Conservation (phyloP, 306 rosid species). For the Prinsepia uniflora region DNA sequence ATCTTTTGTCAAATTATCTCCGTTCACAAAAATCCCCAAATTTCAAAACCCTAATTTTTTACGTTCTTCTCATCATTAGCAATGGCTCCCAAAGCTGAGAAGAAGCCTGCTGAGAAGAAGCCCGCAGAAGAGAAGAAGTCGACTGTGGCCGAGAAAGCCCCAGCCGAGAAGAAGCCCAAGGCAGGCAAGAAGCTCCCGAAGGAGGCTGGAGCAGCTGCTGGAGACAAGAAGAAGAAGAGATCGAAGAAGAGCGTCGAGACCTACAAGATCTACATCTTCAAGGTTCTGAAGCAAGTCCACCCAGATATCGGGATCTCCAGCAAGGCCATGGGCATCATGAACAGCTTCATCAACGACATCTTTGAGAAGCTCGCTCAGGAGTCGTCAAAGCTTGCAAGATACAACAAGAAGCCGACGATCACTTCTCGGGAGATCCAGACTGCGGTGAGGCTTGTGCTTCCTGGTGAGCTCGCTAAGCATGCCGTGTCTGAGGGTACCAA, state of each 20-base stretch:
- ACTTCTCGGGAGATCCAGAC: conserved; percentile 78
- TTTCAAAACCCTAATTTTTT: neutral
- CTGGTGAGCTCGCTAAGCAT: conserved; percentile 70
- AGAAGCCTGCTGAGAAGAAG: conserved; percentile 51
- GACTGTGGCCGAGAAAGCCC: conserved; percentile 55
- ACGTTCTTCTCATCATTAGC: no score
- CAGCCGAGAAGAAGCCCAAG: conserved; percentile 73
- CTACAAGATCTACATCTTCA: conserved; percentile 77
- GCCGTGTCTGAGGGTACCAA: conserved; percentile 75
- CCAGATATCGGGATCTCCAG: conserved; percentile 70
- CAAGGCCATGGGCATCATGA: conserved; percentile 80
- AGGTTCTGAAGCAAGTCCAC: conserved; percentile 70
- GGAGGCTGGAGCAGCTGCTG: conserved; percentile 47
- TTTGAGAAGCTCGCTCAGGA: conserved; percentile 79
- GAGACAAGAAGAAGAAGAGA: conserved; percentile 76
- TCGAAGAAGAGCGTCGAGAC: conserved; percentile 61
- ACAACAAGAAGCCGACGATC: conserved; percentile 73
- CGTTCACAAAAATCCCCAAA: neutral
- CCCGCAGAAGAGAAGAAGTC: conserved; percentile 67
- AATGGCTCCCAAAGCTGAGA: conserved; percentile 28
- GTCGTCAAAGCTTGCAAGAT: conserved; percentile 58
- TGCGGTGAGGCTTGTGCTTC: conserved; percentile 63
- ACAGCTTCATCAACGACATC: conserved; percentile 68
- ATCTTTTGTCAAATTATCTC: no score
- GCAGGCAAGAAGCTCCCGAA: conserved; percentile 77